phyloP scores from a whole-genome alignment of 2,329 filamentous ascomycete species.

The Beauveria bassiana region DNA sequence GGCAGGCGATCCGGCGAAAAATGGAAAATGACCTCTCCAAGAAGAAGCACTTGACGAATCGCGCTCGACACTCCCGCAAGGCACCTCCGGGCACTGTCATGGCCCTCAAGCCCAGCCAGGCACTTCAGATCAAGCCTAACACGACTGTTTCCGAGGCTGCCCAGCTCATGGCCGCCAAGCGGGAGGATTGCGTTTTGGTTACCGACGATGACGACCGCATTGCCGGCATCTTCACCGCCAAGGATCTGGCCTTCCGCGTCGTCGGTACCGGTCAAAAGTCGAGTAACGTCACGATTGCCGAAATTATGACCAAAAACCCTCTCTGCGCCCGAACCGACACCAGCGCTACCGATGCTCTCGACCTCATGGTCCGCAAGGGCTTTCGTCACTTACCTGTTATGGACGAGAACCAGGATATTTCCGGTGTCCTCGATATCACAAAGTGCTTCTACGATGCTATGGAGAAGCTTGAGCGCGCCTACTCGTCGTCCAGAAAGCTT shows the following conservation, averaged over 20 bases:
- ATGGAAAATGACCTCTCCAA: slow-evolving; percentile 97
- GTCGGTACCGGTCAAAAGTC: slow-evolving; percentile 88
- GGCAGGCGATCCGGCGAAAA: slow-evolving; percentile 87
- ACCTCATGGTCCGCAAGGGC: slow-evolving; percentile 28
- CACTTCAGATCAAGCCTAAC: slow-evolving; percentile 91
- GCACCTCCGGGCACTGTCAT: slow-evolving; percentile 94
- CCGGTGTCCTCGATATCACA: slow-evolving; percentile 94
- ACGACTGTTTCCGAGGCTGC: slow-evolving; percentile 94
- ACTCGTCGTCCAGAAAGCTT: slow-evolving; percentile 93
- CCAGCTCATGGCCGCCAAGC: slow-evolving; percentile 97
- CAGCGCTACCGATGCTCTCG: slow-evolving; percentile 60
- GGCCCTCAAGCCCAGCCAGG: slow-evolving; percentile 87
- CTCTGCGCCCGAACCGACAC: slow-evolving; percentile 96
- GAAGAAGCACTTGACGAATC: slow-evolving; percentile 76
- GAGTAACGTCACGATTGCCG: slow-evolving; percentile 82
- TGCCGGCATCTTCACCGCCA: slow-evolving; percentile 97
- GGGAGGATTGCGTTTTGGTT: slow-evolving; percentile 94
- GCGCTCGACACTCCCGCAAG: slow-evolving; percentile 80
- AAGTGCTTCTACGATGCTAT: slow-evolving; percentile 99
- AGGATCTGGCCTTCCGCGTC: slow-evolving; percentile 95
- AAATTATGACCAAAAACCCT: slow-evolving; percentile 99
- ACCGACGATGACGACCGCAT: slow-evolving; percentile 98
- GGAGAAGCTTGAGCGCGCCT: slow-evolving; percentile 97
- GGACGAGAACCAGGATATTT: slow-evolving; percentile 99
- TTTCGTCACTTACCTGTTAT: slow-evolving; percentile 97